phyloP scores from a whole-genome alignment of 2,329 filamentous ascomycete genomes.

The Metarhizium robertsii region DNA sequence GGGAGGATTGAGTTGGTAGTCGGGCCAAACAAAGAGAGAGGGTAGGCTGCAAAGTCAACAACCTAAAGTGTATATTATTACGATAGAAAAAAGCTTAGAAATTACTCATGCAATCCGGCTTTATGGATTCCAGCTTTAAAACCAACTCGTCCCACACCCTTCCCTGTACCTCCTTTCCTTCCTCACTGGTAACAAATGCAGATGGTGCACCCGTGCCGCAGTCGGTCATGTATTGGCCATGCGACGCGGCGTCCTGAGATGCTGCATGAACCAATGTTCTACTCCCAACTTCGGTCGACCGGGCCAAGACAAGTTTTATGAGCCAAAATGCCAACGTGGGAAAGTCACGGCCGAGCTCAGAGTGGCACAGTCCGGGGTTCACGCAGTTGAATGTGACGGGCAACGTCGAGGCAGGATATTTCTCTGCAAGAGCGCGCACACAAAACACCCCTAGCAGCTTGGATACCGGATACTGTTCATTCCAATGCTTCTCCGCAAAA shows the following conservation, averaged over 20 bases:
- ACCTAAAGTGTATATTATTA: too few species aligned
- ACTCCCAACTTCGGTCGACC: slow-evolving; percentile 36
- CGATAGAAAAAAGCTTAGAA: too few species aligned
- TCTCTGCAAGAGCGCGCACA: slow-evolving; percentile 14
- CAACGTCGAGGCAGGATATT: neutral
- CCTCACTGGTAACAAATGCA: slow-evolving; percentile 27
- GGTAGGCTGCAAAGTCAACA: too few species aligned
- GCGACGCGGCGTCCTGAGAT: slow-evolving; percentile 26
- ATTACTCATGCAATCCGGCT: slow-evolving; percentile 19
- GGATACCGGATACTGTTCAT: slow-evolving; percentile 16
- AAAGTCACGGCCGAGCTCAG: slow-evolving; percentile 31
- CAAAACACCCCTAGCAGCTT: slow-evolving; percentile 22
- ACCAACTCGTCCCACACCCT: slow-evolving; percentile 34
- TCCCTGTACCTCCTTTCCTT: slow-evolving; percentile 26
- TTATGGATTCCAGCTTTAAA: slow-evolving; percentile 29
- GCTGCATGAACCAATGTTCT: slow-evolving; percentile 32
- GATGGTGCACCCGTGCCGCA: slow-evolving; percentile 18
- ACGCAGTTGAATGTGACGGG: slow-evolving; percentile 38
- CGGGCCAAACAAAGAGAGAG: too few species aligned
- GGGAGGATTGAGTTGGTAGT: too few species aligned
- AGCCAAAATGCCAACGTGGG: slow-evolving; percentile 7
- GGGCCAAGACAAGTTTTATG: slow-evolving; percentile 26
- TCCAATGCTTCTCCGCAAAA: slow-evolving; percentile 4
- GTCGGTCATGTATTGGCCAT: slow-evolving; percentile 37
- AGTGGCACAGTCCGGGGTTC: slow-evolving; percentile 44